Evolutionary conservation across 73 alveolate species (phyloP).

Genomic region (Uronychia setigera): DNA sequence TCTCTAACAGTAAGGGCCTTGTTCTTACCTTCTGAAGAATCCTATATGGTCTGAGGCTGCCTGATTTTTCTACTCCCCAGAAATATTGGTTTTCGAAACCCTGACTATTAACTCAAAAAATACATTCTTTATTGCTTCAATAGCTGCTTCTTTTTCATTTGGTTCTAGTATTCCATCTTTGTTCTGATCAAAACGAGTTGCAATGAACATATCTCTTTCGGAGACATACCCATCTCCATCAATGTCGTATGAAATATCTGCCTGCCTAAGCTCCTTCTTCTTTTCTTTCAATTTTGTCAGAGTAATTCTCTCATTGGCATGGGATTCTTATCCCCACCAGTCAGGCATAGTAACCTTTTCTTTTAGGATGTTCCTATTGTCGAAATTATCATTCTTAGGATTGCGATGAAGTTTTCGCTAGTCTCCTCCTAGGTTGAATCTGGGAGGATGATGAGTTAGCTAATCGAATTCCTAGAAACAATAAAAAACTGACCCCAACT

Average conservation of each 20-base stretch:
- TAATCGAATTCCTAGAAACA: neutral
- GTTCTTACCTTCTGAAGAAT: slow-evolving; percentile 59
- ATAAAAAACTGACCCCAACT: neutral
- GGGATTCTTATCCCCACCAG: neutral
- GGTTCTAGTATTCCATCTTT: slow-evolving; percentile 80
- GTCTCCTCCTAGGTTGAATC: neutral
- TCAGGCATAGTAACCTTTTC: neutral
- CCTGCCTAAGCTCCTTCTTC: slow-evolving; percentile 11
- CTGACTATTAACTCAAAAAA: too few relatives aligned
- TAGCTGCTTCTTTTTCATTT: slow-evolving; percentile 73
- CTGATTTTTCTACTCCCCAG: slow-evolving; percentile 81
- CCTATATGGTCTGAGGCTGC: slow-evolving; percentile 74
- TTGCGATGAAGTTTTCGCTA: neutral
- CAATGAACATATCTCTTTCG: slow-evolving; percentile 73
- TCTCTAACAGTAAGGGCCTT: slow-evolving; percentile 45
- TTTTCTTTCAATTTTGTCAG: slow-evolving; percentile 25
- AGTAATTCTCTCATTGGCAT: neutral
- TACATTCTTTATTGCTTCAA: slow-evolving; percentile 65
- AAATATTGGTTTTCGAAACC: slow-evolving; percentile 78
- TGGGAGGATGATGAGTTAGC: neutral
- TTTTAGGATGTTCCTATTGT: slow-evolving; percentile 1
- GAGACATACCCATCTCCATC: slow-evolving; percentile 89
- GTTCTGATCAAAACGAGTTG: slow-evolving; percentile 70
- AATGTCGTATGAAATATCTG: slow-evolving; percentile 71
- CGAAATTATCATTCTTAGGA: neutral